These are phyloP conservation scores for Penicillium longicatenatum DNA, from an alignment of 495 filamentous ascomycete species.

Conservation along the genomic window DNA sequence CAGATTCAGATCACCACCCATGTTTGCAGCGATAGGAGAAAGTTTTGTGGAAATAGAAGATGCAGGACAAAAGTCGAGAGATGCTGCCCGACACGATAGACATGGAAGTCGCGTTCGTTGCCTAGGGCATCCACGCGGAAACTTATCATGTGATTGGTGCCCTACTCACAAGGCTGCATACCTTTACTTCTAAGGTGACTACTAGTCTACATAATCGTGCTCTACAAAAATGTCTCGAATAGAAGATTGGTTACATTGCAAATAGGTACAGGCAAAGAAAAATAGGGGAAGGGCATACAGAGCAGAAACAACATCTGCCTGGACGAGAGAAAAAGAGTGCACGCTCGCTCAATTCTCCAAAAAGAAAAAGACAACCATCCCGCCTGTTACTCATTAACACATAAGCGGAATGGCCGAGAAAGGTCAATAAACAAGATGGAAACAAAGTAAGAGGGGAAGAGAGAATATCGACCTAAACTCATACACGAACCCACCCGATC, in stretches of 20 bases:
- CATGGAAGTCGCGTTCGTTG: slow-evolving; percentile 3
- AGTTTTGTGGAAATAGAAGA: background rate
- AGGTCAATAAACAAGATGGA: slow-evolving; percentile 9
- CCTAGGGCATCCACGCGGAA: background rate
- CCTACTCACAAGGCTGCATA: background rate
- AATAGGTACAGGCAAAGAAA: slow-evolving; percentile 29
- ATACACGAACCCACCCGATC: slow-evolving; percentile 23
- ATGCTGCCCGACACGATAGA: background rate
- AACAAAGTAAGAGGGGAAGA: slow-evolving; percentile 7
- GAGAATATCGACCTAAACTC: slow-evolving; percentile 21
- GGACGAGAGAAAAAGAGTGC: slow-evolving; percentile 20
- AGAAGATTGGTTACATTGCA: slow-evolving; percentile 24
- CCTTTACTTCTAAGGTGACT: background rate
- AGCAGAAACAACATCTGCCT: slow-evolving; percentile 21
- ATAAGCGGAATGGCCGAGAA: slow-evolving; percentile 19
- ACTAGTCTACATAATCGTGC: background rate
- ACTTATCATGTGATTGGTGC: slow-evolving; percentile 4
- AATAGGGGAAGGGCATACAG: slow-evolving; percentile 17
- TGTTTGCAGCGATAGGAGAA: slow-evolving; percentile 47
- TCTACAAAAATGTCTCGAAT: background rate
- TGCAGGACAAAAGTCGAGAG: slow-evolving; percentile 5
- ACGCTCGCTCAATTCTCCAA: slow-evolving; percentile 35
- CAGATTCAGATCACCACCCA: slow-evolving; percentile 87
- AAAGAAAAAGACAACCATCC: slow-evolving; percentile 22
- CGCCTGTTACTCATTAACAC: slow-evolving; percentile 28